Evolutionary conservation across 75 land plant species (phyloP), one percentile per base, ranked within the genome.

Genomic region (Cupressus sempervirens): DNA sequence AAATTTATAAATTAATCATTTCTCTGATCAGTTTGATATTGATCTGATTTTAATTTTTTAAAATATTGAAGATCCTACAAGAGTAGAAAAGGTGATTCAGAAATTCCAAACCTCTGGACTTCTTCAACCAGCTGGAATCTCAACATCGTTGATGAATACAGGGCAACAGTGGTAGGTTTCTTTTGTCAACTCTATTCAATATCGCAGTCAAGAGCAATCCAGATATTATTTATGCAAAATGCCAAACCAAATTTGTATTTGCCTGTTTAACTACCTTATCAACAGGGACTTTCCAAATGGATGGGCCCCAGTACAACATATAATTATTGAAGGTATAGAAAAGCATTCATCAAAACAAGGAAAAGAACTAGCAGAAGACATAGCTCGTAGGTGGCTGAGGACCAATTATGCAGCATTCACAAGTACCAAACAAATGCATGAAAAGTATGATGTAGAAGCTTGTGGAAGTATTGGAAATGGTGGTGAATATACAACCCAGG

Each of bases 281-380:
- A 14, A 80, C 87, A 97, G 99, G 99, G 99, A 98, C 52, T 92
- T 88, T 70, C 98, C 99, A 65, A 98, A 98, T 89, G 99, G 97
- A 34, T 98, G 99, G 99, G 94, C 98, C 30, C 99, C 99, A 30
- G 70, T 91, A 82, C 96, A 94, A 62, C 95, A 98, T 87, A 93
- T 98, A 94, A 94, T 98, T 45, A 87, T 94, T 30, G 97, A 98
- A 87, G 99, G 99, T 30, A 88, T 98, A 52, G 92, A 85, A 20
- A 91, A 87, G 15, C 91, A 92, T 11, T 86, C 86, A 14, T 89
- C 86, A 15, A 23, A 83, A 75, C 89, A 91, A 84, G 95, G 93
- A 75, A 92, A 77, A 38, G 1, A 45, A 26, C 29, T 98, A 80
- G 98, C 95, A 53, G 84, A 89, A 65, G 92, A 92, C 32, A 92